phyloP scores from a whole-genome alignment of 306 rosid species.

The Pterocarpus macrocarpus region DNA sequence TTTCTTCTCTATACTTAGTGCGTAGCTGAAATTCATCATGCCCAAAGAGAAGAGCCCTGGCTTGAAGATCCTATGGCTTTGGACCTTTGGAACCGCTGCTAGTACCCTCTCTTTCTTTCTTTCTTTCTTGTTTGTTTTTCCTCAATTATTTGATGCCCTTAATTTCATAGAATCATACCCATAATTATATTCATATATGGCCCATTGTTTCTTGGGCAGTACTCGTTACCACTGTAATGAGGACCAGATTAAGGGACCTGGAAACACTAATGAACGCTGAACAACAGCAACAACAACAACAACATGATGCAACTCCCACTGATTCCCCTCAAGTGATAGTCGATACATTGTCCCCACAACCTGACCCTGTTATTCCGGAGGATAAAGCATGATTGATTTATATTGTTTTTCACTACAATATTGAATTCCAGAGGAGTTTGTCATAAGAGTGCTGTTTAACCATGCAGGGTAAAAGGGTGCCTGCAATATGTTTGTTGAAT shows the following conservation, averaged over 20 bases:
- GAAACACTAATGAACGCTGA: constrained; percentile 54
- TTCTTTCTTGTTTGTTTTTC: neutral
- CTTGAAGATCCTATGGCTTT: constrained; percentile 85
- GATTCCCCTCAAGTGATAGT: constrained; percentile 39
- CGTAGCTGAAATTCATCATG: constrained; percentile 47
- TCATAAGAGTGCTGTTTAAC: neutral
- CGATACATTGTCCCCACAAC: constrained; percentile 28
- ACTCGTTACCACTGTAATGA: constrained; percentile 65
- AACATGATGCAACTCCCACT: constrained; percentile 25
- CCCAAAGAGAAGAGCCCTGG: constrained; percentile 78
- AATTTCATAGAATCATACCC: no score
- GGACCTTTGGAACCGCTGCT: constrained; percentile 95
- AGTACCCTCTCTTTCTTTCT: constrained; percentile 50
- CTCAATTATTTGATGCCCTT: neutral
- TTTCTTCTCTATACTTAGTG: neutral
- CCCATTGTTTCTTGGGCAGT: constrained; percentile 46
- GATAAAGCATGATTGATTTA: constrained; percentile 40
- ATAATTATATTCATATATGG: neutral
- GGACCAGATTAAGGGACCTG: constrained; percentile 67
- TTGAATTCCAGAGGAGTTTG: neutral
- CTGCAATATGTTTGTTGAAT: constrained; percentile 61
- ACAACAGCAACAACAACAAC: constrained; percentile 48
- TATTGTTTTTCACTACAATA: neutral
- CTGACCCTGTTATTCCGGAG: constrained; percentile 46
- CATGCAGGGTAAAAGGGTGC: constrained; percentile 16